These are phyloP conservation scores for Pugionium cornutum DNA, from an alignment of 345 rosid genomes.

Conservation along the genomic window DNA sequence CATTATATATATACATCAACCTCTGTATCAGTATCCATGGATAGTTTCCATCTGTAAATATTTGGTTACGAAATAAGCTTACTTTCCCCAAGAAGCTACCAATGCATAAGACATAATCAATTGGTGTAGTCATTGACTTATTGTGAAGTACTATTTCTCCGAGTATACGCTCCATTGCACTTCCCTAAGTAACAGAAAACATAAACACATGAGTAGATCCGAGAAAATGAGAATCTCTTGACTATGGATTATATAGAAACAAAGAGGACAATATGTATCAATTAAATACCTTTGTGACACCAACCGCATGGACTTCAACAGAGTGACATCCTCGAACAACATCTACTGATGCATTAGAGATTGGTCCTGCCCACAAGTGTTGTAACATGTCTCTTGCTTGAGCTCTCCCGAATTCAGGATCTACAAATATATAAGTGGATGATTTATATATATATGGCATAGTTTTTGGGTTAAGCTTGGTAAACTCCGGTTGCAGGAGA, in stretches of 20 bases:
- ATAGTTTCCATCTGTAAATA: not conserved
- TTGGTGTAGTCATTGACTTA: slow-evolving; percentile 76
- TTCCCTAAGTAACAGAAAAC: slow-evolving; percentile 59
- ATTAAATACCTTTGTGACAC: slow-evolving; percentile 80
- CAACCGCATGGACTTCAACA: slow-evolving; percentile 94
- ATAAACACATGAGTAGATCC: slow-evolving; percentile 25
- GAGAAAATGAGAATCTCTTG: not conserved
- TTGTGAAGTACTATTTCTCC: slow-evolving; percentile 77
- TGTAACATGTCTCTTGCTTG: slow-evolving; percentile 98
- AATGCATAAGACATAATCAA: slow-evolving; percentile 83
- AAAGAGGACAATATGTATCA: not conserved
- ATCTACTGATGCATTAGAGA: slow-evolving; percentile 92
- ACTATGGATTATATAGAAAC: not conserved
- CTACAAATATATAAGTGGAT: slow-evolving; percentile 48
- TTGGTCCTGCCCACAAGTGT: slow-evolving; percentile 98
- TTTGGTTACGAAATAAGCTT: slow-evolving; percentile 13
- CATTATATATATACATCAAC: slow-evolving; percentile 7
- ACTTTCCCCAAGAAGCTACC: slow-evolving; percentile 95
- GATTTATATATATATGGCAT: too few species aligned
- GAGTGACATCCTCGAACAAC: slow-evolving; percentile 87
- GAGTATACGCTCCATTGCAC: slow-evolving; percentile 82
- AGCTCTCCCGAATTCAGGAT: slow-evolving; percentile 85
- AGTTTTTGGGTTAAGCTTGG: not conserved
- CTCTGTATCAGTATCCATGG: slow-evolving; percentile 10
- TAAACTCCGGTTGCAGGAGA: not conserved